Evolutionary conservation across 1,284 basidiomycete species (phyloP), one percentile per base, ranked within the genome.

Genomic region (Phellopilus nigrolimitatus): DNA sequence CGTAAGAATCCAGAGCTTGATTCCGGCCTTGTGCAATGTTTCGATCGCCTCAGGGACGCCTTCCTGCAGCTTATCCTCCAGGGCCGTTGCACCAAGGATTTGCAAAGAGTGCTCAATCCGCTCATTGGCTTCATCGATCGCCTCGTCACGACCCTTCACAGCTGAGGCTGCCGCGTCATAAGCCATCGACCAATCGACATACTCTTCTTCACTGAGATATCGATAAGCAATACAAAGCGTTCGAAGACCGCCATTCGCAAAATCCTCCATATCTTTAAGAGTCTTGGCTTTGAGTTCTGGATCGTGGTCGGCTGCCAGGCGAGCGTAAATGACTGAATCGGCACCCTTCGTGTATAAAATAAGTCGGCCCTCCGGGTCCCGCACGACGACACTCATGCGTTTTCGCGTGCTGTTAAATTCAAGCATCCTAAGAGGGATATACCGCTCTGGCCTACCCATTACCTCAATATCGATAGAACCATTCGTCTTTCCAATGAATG

Each of bases 21-120:
- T 97, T 6, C 95, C 95, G 0, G 95, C 95, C 37, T 80, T 75
- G 64, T 97, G 95, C 15, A 99, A 73, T 53, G 79, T 88, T 60
- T 93, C 92, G 60, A 99, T 98, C 0, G 95, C 88, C 55, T 97
- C 94, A 0, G 95, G 95, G 1, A 99, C 95, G 24, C 95, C 95
- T 61, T 90, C 92, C 67, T 99, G 95, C 56, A 98, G 71, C 73
- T 97, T 97, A 68, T 98, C 95, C 68, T 99, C 95, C 47, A 99
- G 69, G 2, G 95, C 95, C 0, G 95, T 98, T 2, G 95, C 95
- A 1, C 95, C 95, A 3, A 99, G 75, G 49, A 99, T 87, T 13
- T 71, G 68, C 44, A 99, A 70, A 30, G 82, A 81, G 62, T 88
- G 82, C 65, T 99, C 95, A 59, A 98, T 82, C 60, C 78, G 61